These are phyloP conservation scores for Ajuga reptans DNA, from an alignment of 305 asterid genomes.

Conservation along the genomic window DNA sequence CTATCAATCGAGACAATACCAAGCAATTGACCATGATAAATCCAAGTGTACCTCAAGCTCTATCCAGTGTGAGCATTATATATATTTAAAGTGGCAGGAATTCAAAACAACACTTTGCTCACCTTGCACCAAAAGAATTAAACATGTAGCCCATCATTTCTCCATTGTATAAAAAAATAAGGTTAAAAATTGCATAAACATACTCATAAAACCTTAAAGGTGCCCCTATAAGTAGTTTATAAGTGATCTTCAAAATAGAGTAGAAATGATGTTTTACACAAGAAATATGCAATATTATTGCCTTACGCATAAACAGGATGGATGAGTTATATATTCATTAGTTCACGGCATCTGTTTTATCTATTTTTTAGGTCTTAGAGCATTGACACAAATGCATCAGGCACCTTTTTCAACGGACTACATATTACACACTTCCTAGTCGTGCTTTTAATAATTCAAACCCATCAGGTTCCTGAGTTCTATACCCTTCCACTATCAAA, in stretches of 20 bases:
- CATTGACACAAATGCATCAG: not conserved
- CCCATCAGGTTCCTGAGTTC: not conserved
- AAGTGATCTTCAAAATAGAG: not conserved
- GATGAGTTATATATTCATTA: not conserved
- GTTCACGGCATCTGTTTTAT: not conserved
- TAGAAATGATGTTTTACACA: not conserved
- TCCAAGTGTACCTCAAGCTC: constrained; percentile 4
- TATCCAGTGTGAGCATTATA: not conserved
- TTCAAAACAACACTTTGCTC: not conserved
- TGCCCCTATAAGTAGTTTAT: not conserved
- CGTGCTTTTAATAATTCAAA: not conserved
- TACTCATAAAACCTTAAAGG: not conserved
- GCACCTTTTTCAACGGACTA: not conserved
- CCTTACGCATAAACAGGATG: not conserved
- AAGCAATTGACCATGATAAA: not conserved
- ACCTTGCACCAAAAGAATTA: not conserved
- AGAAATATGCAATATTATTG: not conserved
- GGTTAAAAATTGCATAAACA: not conserved
- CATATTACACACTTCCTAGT: not conserved
- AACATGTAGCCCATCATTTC: not conserved
- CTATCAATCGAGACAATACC: not conserved
- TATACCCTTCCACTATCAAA: not conserved
- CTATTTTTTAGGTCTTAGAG: not conserved
- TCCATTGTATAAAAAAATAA: not conserved
- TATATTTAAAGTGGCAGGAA: not conserved